phyloP scores from a whole-genome alignment of 768 basidiomycete genomes.

The Hypholoma fasciculare region DNA sequence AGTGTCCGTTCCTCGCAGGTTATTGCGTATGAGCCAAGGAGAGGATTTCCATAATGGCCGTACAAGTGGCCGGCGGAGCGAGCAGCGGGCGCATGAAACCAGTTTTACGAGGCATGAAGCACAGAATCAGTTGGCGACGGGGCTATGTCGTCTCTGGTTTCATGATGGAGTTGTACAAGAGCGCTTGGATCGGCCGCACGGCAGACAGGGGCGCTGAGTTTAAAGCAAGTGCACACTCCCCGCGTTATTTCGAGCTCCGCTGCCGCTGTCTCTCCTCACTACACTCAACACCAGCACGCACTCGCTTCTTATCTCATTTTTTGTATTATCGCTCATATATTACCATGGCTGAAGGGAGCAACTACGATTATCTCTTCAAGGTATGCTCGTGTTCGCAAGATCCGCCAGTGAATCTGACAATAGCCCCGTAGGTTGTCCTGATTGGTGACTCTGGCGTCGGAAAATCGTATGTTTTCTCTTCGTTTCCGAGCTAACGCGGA shows the following conservation, averaged over 20 bases:
- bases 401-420: slow-evolving; percentile 4
- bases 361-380: slow-evolving; percentile 99
- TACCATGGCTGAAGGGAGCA: slow-evolving; percentile 86
- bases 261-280: slow-evolving; percentile 3
- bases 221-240: slow-evolving; percentile 3
- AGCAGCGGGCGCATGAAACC: too few species aligned
- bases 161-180: not conserved
- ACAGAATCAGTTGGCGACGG: too few species aligned
- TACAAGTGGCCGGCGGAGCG: too few species aligned
- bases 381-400: slow-evolving; percentile 36
- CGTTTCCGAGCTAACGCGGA: not conserved
- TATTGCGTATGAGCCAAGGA: too few species aligned
- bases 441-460: slow-evolving; percentile 99
- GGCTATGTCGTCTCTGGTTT: not conserved
- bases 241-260: slow-evolving; percentile 5
- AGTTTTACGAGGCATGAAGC: too few species aligned
- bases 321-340: slow-evolving; percentile 8
- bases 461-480: slow-evolving; percentile 82
- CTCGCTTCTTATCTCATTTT: slow-evolving; percentile 13
- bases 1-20: too few species aligned
- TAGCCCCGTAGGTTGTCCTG: slow-evolving; percentile 76
- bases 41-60: too few species aligned
- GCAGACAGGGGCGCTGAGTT: slow-evolving; percentile 7
- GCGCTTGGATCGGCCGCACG: too few species aligned
- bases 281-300: slow-evolving; percentile 18